Evolutionary conservation across 2,329 filamentous ascomycete species (phyloP).

Genomic region (Sporothrix phasma): DNA sequence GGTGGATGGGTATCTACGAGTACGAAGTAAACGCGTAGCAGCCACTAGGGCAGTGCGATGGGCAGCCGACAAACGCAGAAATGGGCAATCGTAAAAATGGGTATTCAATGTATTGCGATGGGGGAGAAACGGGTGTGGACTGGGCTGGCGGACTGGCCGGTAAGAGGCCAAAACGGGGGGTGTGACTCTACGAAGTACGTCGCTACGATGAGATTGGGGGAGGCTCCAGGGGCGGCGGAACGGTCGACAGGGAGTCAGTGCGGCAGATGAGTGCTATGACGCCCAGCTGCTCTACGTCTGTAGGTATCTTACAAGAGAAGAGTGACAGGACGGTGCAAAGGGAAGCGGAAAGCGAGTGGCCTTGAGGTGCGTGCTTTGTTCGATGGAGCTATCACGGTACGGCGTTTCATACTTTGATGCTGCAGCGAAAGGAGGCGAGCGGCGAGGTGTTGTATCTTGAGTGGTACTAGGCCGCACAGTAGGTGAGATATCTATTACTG

Average conservation of each 20-base stretch:
- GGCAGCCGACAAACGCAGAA: neutral
- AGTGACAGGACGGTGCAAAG: neutral
- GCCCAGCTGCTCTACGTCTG: no score
- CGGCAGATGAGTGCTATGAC: neutral
- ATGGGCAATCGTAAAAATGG: conserved; percentile 9
- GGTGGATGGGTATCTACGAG: neutral
- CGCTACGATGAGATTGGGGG: neutral
- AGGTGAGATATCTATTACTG: neutral
- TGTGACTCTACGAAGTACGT: neutral
- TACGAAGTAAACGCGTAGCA: neutral
- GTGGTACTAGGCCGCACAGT: no score
- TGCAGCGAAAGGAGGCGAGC: neutral
- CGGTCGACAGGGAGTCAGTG: neutral
- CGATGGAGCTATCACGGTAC: neutral
- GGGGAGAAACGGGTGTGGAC: conserved; percentile 1
- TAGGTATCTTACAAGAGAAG: no score
- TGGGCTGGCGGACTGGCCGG: neutral
- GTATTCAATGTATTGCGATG: conserved; percentile 3
- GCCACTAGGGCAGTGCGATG: neutral
- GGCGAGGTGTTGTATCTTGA: no score
- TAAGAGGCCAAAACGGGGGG: neutral
- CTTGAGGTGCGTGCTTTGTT: neutral
- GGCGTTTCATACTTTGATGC: neutral
- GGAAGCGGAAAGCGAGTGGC: neutral
- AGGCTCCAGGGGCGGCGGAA: neutral